phyloP scores from a whole-genome alignment of 2,329 filamentous ascomycete species.

The Alternaria longipes region DNA sequence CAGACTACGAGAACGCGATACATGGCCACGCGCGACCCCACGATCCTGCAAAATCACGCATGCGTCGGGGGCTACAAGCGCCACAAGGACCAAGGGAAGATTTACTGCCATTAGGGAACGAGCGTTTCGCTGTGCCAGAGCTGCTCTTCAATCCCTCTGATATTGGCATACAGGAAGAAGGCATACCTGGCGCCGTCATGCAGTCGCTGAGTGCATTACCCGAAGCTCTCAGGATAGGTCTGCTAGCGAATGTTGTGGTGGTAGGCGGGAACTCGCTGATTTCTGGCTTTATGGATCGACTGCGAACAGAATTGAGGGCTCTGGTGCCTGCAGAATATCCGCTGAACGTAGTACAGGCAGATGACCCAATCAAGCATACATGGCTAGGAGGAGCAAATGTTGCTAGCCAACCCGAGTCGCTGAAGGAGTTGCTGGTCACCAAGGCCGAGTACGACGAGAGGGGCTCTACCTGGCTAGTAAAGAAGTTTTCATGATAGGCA shows the following conservation, averaged over 20 bases:
- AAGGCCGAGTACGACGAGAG: constrained; percentile 91
- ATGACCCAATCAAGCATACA: constrained; percentile 82
- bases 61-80: constrained; percentile 60
- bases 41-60: constrained; percentile 70
- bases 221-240: constrained; percentile 80
- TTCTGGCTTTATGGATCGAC: constrained; percentile 79
- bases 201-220: constrained; percentile 80
- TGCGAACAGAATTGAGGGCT: constrained; percentile 76
- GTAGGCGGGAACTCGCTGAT: constrained; percentile 87
- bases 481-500: constrained; percentile 66
- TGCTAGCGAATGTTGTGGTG: constrained; percentile 86
- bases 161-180: constrained; percentile 83
- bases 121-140: constrained; percentile 90
- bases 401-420: constrained; percentile 70
- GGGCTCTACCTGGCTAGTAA: constrained; percentile 75
- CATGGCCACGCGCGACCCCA: constrained; percentile 80
- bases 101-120: constrained; percentile 85
- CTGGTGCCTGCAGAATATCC: constrained; percentile 49
- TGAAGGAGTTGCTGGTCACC: constrained; percentile 77
- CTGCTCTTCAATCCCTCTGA: constrained; percentile 87
- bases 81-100: constrained; percentile 70
- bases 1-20: constrained; percentile 73
- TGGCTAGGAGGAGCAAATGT: constrained; percentile 87
- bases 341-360: constrained; percentile 58
- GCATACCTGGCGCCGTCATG: constrained; percentile 82